These are phyloP conservation scores for Lolium multiflorum DNA, from an alignment of 176 grass and related monocot species.

Conservation along the genomic window DNA sequence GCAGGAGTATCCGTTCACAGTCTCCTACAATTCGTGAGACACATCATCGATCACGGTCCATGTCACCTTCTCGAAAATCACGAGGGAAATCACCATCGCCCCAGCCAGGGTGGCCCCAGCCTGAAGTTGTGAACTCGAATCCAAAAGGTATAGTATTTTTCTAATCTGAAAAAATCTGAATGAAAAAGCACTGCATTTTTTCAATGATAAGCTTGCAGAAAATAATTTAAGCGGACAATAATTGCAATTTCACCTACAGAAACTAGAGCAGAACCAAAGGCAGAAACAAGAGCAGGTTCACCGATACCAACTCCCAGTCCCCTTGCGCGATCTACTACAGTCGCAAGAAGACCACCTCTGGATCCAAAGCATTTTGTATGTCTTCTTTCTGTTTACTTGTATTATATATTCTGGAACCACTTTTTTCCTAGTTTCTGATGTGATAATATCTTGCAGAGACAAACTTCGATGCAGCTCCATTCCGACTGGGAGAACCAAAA, in stretches of 20 bases:
- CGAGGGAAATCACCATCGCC: constrained; percentile 55
- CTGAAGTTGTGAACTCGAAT: constrained; percentile 40
- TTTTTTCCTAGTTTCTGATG: constrained; percentile 14
- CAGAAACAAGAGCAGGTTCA: constrained; percentile 55
- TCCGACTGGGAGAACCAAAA: constrained; percentile 54
- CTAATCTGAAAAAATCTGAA: not conserved
- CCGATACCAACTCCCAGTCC: constrained; percentile 67
- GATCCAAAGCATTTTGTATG: constrained; percentile 54
- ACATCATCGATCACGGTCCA: constrained; percentile 52
- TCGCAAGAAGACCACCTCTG: constrained; percentile 57
- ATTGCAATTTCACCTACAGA: constrained; percentile 52
- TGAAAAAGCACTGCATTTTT: constrained; percentile 16
- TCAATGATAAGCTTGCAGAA: constrained; percentile 10
- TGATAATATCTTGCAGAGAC: constrained; percentile 49
- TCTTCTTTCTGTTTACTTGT: not conserved
- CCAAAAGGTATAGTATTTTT: constrained; percentile 45
- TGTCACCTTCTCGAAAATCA: constrained; percentile 74
- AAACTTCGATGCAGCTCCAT: constrained; percentile 58
- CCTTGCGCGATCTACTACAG: constrained; percentile 63
- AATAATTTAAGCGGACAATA: not conserved
- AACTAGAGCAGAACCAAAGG: not conserved
- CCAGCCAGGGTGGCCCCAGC: not conserved
- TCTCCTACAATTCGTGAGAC: constrained; percentile 48
- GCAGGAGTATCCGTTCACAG: constrained; percentile 54
- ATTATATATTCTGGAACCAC: not conserved